phyloP scores from a whole-genome alignment of 1,284 basidiomycete species.

The Boletus mariae region DNA sequence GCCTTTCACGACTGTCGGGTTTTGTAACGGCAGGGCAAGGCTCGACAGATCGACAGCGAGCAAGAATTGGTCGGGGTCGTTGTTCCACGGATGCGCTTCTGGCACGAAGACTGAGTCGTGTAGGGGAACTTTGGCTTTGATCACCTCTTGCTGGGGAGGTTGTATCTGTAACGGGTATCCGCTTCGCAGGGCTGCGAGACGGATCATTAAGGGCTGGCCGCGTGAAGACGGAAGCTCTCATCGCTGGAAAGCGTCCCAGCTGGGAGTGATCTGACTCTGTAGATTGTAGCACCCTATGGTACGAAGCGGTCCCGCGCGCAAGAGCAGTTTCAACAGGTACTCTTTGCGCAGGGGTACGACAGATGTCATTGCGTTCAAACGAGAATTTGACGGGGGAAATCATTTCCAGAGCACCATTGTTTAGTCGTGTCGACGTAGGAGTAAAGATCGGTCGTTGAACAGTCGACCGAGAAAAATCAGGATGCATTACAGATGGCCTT shows the following conservation, averaged over 20 bases:
- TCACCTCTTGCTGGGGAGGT: slow-evolving; percentile 24
- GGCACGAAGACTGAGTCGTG: slow-evolving; percentile 17
- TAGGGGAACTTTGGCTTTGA: slow-evolving; percentile 25
- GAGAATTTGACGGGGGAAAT: slow-evolving; percentile 36
- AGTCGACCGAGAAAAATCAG: slow-evolving; percentile 14
- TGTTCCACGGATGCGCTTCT: slow-evolving; percentile 30
- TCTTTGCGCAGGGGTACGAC: slow-evolving; percentile 58
- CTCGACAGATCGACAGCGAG: slow-evolving; percentile 33
- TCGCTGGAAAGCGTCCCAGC: slow-evolving; percentile 8
- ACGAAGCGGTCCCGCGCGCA: slow-evolving; percentile 46
- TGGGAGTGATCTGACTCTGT: slow-evolving; percentile 8
- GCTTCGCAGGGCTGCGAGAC: slow-evolving; percentile 54
- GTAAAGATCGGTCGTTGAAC: slow-evolving; percentile 20
- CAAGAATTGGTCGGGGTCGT: slow-evolving; percentile 6
- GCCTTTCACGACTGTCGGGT: slow-evolving; percentile 10
- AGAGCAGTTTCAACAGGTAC: slow-evolving; percentile 52
- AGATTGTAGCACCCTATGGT: slow-evolving; percentile 40
- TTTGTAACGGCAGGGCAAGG: slow-evolving; percentile 14
- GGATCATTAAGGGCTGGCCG: slow-evolving; percentile 35
- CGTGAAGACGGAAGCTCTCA: slow-evolving; percentile 34
- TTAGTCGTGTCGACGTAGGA: slow-evolving; percentile 23
- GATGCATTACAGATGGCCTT: slow-evolving; percentile 1
- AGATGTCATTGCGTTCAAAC: slow-evolving; percentile 36
- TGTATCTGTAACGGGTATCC: slow-evolving; percentile 41
- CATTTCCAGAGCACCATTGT: slow-evolving; percentile 9